These are phyloP conservation scores for Cucurbita moschata DNA, from an alignment of 306 rosid species.

Conservation along the genomic window DNA sequence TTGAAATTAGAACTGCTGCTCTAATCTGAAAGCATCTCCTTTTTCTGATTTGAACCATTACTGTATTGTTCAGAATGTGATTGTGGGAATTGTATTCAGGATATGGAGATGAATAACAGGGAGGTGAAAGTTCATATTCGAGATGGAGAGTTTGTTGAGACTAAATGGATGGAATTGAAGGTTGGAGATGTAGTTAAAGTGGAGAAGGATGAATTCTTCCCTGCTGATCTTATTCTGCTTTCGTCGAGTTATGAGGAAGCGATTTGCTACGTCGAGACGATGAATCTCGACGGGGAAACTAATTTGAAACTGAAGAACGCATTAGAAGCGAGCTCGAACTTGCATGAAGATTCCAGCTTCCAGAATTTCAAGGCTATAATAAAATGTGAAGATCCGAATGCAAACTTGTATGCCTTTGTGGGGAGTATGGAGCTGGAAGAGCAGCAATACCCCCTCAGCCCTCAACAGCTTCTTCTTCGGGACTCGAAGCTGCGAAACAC, in stretches of 20 bases:
- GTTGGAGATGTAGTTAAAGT: conserved; percentile 89
- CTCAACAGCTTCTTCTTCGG: conserved; percentile 86
- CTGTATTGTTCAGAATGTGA: background rate
- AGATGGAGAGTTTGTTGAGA: conserved; percentile 34
- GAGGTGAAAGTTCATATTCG: conserved; percentile 55
- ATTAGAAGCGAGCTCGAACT: conserved; percentile 49
- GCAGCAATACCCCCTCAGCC: conserved; percentile 61
- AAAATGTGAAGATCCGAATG: conserved; percentile 93
- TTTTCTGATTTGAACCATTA: background rate
- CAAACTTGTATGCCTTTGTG: conserved; percentile 73
- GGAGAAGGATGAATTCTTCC: conserved; percentile 79
- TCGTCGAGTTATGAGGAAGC: conserved; percentile 83
- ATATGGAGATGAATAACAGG: conserved; percentile 84
- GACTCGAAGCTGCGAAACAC: conserved; percentile 98
- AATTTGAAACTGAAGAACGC: conserved; percentile 86
- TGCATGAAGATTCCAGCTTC: conserved; percentile 52
- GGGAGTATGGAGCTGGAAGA: conserved; percentile 59
- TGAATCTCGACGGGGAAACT: conserved; percentile 90
- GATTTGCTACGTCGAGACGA: conserved; percentile 91
- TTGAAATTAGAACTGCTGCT: background rate
- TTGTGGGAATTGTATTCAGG: conserved; percentile 31
- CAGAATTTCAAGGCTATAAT: conserved; percentile 55
- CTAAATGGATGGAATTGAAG: conserved; percentile 83
- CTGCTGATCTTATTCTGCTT: conserved; percentile 90
- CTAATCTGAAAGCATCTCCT: background rate